Base-by-base conservation (phyloP, 140 eudicot species). In the Bidens hawaiensis region DNA sequence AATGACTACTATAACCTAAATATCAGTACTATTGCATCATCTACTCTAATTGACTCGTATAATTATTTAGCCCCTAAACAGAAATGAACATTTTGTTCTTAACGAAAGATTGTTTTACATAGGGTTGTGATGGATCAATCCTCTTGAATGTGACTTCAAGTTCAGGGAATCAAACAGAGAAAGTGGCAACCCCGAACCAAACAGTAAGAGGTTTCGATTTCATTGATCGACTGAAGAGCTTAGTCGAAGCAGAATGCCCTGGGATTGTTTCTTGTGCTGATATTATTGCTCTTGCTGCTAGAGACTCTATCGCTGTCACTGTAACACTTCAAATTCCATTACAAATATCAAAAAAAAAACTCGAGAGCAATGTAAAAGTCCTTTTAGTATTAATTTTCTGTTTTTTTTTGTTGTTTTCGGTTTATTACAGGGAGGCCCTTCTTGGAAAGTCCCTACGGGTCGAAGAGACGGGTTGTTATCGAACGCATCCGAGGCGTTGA, bases 231-330 rank as follows among this genome's bases (percentile, higher is more conserved):
- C 70, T 88, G 30, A 88, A 88, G 76, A 70, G 73, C 56, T 65
- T 82, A 34, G 59, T 88, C 7, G 96, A 88, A 75, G 80, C 80
- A 13, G 90, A 80, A 51, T 88, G 96, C 46, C 94, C 96, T 4
- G 88, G 90, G 4, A 50, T 80, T 19, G 94, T 88, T 27, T 88
- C 96, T 16, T 88, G 96, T 79, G 96, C 96, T 26, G 96, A 88
- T 76, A 79, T 78, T 27, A 0, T 85, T 33, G 78, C 90, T 42
- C 83, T 88, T 76, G 83, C 72, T 51, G 85, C 96, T 43, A 59
- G 94, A 78, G 96, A 88, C 60, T 59, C 96, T 30, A 60, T 88
- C 61, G 85, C 66, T 57, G 22, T 65, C 69, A 80, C 77, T 2
- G 96, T 88, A 70, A 75, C 83, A 46, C 34, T 33, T 60, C 34